phyloP scores from a whole-genome alignment of 768 basidiomycete genomes.

The Suillus placidus region DNA sequence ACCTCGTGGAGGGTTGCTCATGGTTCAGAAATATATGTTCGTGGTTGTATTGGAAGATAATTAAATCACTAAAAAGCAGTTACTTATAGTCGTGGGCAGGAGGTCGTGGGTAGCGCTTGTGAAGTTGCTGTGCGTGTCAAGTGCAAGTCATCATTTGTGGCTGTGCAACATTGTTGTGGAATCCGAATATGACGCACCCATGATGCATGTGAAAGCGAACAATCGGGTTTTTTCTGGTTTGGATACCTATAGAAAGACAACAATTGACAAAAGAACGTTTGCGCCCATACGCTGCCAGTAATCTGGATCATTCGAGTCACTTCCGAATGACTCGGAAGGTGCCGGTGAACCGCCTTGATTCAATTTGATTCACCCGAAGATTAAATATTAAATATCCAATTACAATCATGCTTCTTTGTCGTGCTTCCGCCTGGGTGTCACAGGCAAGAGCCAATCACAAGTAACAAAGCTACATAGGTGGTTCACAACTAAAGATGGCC shows the following conservation, averaged over 20 bases:
- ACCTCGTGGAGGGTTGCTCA: constrained; percentile 14
- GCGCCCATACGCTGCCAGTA: neutral
- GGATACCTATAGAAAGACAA: neutral
- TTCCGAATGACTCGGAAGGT: neutral
- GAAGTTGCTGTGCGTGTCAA: neutral
- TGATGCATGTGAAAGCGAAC: neutral
- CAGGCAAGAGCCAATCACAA: neutral
- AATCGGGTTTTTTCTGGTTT: neutral
- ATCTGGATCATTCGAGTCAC: neutral
- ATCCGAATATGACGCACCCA: neutral
- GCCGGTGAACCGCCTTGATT: neutral
- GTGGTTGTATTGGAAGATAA: neutral
- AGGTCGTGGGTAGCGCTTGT: neutral
- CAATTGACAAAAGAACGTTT: neutral
- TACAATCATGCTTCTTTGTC: neutral
- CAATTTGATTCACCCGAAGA: neutral
- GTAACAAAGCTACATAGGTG: neutral
- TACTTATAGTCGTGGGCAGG: neutral
- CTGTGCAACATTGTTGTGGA: neutral
- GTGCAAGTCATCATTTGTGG: neutral
- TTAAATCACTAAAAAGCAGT: neutral
- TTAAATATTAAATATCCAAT: neutral
- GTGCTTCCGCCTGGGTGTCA: neutral
- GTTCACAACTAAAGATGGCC: neutral
- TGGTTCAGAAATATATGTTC: neutral